Conservation (phyloP, 2,329 filamentous ascomycete genomes). For the Aspergillus melleus region DNA sequence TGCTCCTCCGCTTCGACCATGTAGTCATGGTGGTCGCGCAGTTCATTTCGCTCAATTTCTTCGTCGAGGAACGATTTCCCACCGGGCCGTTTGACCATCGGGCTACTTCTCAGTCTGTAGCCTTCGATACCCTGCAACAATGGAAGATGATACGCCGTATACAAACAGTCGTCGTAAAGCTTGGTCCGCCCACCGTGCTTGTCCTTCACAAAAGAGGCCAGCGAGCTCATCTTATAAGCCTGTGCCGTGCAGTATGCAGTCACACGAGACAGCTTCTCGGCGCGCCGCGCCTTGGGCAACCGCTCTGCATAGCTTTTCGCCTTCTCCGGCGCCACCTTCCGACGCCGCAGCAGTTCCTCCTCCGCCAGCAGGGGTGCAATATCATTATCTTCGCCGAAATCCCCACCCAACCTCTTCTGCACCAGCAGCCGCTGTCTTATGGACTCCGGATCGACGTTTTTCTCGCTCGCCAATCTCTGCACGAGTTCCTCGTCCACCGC, state of each 20-base stretch:
- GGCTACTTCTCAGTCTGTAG: slow-evolving; percentile 84
- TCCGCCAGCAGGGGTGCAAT: slow-evolving; percentile 53
- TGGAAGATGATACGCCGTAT: slow-evolving; percentile 91
- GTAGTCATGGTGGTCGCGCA: slow-evolving; percentile 83
- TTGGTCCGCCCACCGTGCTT: slow-evolving; percentile 91
- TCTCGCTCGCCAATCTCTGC: slow-evolving; percentile 32
- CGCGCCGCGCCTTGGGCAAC: slow-evolving; percentile 80
- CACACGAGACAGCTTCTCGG: slow-evolving; percentile 82
- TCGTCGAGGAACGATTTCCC: slow-evolving; percentile 91
- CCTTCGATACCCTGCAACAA: slow-evolving; percentile 82
- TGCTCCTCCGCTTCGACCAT: slow-evolving; percentile 67
- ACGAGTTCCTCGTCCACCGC: slow-evolving; percentile 39
- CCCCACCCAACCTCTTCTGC: slow-evolving; percentile 43
- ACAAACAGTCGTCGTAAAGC: slow-evolving; percentile 95
- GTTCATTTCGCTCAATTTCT: slow-evolving; percentile 92
- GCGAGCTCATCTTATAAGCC: slow-evolving; percentile 82
- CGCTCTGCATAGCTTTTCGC: slow-evolving; percentile 94
- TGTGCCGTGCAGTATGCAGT: slow-evolving; percentile 97
- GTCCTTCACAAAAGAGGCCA: slow-evolving; percentile 84
- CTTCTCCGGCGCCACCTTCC: slow-evolving; percentile 47
- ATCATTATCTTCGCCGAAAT: slow-evolving; percentile 59
- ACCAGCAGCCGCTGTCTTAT: slow-evolving; percentile 33
- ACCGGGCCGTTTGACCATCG: slow-evolving; percentile 87
- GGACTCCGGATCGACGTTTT: slow-evolving; percentile 34
- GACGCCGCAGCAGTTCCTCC: slow-evolving; percentile 63